These are phyloP conservation scores for Orbilia oligospora DNA, from an alignment of 2,329 filamentous ascomycete species.

Conservation along the genomic window DNA sequence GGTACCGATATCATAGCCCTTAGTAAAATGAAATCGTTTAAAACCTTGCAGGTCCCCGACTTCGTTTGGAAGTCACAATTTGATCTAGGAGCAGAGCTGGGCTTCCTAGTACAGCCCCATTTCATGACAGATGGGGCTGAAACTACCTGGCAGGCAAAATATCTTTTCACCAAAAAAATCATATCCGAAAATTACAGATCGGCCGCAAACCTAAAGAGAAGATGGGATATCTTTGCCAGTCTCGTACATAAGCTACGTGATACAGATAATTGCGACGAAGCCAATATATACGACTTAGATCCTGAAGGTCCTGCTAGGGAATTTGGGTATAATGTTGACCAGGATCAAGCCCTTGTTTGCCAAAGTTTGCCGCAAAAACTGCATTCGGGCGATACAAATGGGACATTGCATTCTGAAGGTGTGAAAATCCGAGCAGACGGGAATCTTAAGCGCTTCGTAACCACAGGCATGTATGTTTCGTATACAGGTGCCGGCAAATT, in stretches of 20 bases:
- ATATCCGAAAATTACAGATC: not conserved
- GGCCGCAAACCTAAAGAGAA: constrained; percentile 25
- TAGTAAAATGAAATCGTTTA: constrained; percentile 9
- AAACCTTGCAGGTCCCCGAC: constrained; percentile 34
- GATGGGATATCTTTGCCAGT: constrained; percentile 16
- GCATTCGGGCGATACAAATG: not conserved
- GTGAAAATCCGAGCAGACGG: constrained; percentile 19
- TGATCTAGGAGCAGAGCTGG: constrained; percentile 20
- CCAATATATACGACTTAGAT: constrained; percentile 12
- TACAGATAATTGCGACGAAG: not conserved
- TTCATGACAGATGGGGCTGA: not conserved
- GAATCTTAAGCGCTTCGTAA: not conserved
- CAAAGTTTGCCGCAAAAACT: not conserved
- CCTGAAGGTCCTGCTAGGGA: too few relatives aligned
- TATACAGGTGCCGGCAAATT: constrained; percentile 38
- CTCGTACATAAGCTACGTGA: constrained; percentile 32
- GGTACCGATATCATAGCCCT: constrained; percentile 32
- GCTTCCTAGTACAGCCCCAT: constrained; percentile 3
- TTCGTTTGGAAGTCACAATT: constrained; percentile 44
- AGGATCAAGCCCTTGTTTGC: constrained; percentile 3
- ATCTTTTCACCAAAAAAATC: constrained; percentile 23
- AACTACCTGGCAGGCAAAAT: constrained; percentile 21
- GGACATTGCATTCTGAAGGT: not conserved
- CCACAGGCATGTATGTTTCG: constrained; percentile 24
- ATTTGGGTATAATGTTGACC: not conserved